Percentiles rank a stretch among this genome's conserved stretches.
Evolutionary conservation across 768 basidiomycete species (phyloP).

Genomic region (Boletus huronensis): DNA sequence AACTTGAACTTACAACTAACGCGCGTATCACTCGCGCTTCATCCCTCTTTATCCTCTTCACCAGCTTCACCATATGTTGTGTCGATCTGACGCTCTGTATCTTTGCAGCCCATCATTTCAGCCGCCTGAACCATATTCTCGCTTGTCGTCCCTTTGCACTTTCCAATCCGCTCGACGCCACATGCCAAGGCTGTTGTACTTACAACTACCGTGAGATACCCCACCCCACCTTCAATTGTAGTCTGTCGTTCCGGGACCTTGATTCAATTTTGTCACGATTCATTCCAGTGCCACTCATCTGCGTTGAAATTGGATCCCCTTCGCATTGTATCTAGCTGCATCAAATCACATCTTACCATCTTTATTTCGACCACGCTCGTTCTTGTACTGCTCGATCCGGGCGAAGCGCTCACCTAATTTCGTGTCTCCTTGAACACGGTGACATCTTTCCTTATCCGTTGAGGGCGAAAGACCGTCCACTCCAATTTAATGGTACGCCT

Average conservation of each 20-base stretch:
- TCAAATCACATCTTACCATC: neutral
- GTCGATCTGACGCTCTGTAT: neutral
- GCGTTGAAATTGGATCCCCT: neutral
- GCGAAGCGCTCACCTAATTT: neutral
- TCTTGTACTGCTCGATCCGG: neutral
- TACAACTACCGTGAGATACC: slow-evolving; percentile 7
- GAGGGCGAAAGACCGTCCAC: neutral
- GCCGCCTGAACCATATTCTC: neutral
- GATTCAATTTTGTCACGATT: neutral
- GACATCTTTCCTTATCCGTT: neutral
- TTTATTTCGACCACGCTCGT: neutral
- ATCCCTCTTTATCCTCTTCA: slow-evolving; percentile 10
- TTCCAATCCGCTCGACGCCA: neutral
- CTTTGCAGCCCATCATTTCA: neutral
- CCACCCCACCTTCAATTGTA: neutral
- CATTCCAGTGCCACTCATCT: slow-evolving; percentile 1
- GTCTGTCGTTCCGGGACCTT: neutral
- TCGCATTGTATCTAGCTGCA: neutral
- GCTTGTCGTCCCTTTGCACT: neutral
- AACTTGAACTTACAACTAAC: neutral
- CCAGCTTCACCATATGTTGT: neutral
- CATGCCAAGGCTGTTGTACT: no score
- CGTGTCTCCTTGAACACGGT: neutral
- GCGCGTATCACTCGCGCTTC: neutral
- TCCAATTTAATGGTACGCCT: neutral